These are phyloP conservation scores for Debaryomyces coudertii DNA, from an alignment of 1,139 yeast genomes.

Conservation along the genomic window DNA sequence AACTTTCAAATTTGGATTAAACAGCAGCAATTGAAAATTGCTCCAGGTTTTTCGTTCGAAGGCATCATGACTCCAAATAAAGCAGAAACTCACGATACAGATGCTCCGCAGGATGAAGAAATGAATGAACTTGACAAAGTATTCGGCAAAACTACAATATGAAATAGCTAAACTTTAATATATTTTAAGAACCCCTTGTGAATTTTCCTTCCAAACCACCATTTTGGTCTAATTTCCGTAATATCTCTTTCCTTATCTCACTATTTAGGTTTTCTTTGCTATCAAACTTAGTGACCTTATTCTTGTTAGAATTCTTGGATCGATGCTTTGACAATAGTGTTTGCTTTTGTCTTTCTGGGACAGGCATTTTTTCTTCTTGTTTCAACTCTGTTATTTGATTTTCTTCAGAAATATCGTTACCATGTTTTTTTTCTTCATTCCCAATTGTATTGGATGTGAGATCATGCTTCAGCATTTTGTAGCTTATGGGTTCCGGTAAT, in stretches of 20 bases:
- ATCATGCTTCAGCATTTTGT: neutral
- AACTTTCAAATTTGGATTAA: conserved; percentile 39
- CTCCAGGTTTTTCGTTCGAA: conserved; percentile 45
- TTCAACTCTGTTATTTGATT: too few species aligned
- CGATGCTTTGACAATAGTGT: conserved; percentile 18
- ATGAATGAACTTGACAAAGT: conserved; percentile 33
- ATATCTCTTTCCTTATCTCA: conserved; percentile 19
- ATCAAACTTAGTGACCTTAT: conserved; percentile 17
- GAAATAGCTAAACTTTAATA: conserved; percentile 5
- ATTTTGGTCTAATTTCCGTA: conserved; percentile 16
- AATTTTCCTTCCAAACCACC: conserved; percentile 19
- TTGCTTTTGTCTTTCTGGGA: conserved; percentile 4
- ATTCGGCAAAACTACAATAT: conserved; percentile 29
- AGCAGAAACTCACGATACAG: conserved; percentile 9
- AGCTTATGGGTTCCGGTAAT: neutral
- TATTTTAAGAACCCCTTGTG: conserved; percentile 12
- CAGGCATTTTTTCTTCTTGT: neutral
- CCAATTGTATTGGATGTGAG: neutral
- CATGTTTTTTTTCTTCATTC: neutral
- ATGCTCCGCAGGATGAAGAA: conserved; percentile 11
- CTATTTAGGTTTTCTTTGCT: conserved; percentile 17
- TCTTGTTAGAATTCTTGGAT: conserved; percentile 12
- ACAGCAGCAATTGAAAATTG: conserved; percentile 37
- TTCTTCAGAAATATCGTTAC: neutral
- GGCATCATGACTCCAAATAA: conserved; percentile 39